A percentile compares a stretch with the other conserved stretches of the same genome.
These are phyloP conservation scores for Suillus subaureus DNA, from an alignment of 768 basidiomycete species.

Conservation along the genomic window DNA sequence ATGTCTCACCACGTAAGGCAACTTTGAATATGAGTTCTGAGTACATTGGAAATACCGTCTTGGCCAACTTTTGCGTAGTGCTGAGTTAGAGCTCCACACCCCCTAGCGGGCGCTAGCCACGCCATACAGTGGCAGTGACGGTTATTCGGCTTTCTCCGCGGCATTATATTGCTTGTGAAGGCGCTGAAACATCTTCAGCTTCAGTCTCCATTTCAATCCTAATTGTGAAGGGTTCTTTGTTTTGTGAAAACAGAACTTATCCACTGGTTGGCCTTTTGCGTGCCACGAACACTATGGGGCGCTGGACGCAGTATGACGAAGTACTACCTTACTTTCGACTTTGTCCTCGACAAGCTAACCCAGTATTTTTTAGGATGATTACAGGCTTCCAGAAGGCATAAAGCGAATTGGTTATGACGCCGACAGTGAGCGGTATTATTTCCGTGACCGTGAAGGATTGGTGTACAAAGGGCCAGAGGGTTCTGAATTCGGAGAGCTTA, in stretches of 20 bases:
- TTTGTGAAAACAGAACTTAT: conserved; percentile 11
- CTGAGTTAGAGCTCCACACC: neutral
- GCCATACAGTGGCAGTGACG: neutral
- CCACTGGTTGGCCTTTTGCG: conserved; percentile 23
- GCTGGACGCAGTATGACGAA: conserved; percentile 42
- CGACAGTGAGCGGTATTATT: conserved; percentile 68
- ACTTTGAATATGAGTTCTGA: conserved; percentile 35
- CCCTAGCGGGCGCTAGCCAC: neutral
- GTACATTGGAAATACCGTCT: conserved; percentile 9
- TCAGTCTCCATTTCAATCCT: neutral
- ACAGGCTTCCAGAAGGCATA: conserved; percentile 54
- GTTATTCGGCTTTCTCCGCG: conserved; percentile 25
- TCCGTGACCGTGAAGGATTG: conserved; percentile 54
- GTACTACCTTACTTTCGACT: conserved; percentile 7
- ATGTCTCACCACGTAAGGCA: conserved; percentile 59
- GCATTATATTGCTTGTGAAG: neutral
- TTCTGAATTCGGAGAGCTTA: conserved; percentile 58
- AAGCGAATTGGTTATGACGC: conserved; percentile 77
- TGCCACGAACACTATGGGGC: conserved; percentile 30
- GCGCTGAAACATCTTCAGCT: neutral
- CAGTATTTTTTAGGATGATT: conserved; percentile 42
- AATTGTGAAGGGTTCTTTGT: neutral
- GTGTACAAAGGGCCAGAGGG: conserved; percentile 62
- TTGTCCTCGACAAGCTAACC: conserved; percentile 4
- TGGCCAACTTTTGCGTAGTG: conserved; percentile 6